Percentiles rank a stretch among this genome's conserved stretches.
phyloP scores from a whole-genome alignment of 2,329 filamentous ascomycete genomes.

The Pseudocercospora macadamiae region DNA sequence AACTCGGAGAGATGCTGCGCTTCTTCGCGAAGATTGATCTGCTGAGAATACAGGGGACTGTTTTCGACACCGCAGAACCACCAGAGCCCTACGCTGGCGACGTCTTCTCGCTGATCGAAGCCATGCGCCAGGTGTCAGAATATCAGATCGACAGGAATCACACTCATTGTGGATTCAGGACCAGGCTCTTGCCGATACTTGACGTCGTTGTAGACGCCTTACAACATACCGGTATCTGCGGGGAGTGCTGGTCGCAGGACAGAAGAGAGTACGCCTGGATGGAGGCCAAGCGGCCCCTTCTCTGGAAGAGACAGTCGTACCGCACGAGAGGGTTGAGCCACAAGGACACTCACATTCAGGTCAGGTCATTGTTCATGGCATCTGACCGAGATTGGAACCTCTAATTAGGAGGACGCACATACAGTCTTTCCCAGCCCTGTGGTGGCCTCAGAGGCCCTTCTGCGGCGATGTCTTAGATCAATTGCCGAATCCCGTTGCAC shows the following conservation, averaged over 20 bases:
- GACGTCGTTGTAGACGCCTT: slow-evolving; percentile 60
- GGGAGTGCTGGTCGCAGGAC: slow-evolving; percentile 48
- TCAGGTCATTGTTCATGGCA: slow-evolving; percentile 38
- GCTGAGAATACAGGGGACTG: slow-evolving; percentile 56
- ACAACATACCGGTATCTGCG: slow-evolving; percentile 49
- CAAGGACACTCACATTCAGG: slow-evolving; percentile 31
- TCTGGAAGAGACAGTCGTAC: slow-evolving; percentile 42
- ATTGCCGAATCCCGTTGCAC: too few species aligned
- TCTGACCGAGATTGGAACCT: slow-evolving; percentile 38
- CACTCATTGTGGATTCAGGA: slow-evolving; percentile 71
- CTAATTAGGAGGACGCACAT: too few species aligned
- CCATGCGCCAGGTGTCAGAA: slow-evolving; percentile 66
- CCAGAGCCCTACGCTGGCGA: slow-evolving; percentile 61
- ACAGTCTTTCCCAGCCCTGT: too few species aligned
- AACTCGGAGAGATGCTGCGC: slow-evolving; percentile 75
- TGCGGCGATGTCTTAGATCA: too few species aligned
- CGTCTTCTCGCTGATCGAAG: slow-evolving; percentile 62
- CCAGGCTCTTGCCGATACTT: slow-evolving; percentile 66
- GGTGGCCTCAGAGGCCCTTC: too few species aligned
- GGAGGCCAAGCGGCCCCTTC: slow-evolving; percentile 48
- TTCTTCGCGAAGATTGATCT: slow-evolving; percentile 68
- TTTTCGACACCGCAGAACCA: slow-evolving; percentile 45
- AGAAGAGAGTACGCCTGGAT: slow-evolving; percentile 49
- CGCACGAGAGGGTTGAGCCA: slow-evolving; percentile 27
- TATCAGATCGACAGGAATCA: slow-evolving; percentile 78